Percentiles rank a stretch among this genome's conserved stretches.
phyloP scores from a whole-genome alignment of 1,284 basidiomycete genomes.

The Heliocybe sulcata region DNA sequence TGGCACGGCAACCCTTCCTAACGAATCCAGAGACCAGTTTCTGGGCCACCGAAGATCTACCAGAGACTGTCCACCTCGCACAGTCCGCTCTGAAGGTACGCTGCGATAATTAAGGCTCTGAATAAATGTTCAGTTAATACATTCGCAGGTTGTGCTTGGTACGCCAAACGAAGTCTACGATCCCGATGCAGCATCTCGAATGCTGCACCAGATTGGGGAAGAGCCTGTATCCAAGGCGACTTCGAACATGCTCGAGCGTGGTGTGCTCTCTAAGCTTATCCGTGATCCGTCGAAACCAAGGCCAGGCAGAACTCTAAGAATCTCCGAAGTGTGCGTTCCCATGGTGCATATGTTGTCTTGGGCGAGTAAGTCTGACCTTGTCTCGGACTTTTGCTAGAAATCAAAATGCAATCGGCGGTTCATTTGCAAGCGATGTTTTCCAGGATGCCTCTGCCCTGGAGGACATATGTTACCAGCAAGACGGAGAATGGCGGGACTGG shows the following conservation, averaged over 20 bases:
- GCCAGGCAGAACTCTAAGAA: conserved; percentile 67
- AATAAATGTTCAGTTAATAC: background rate
- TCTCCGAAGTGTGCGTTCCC: conserved; percentile 61
- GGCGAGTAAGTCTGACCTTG: background rate
- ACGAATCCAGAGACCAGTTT: conserved; percentile 34
- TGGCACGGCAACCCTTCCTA: conserved; percentile 52
- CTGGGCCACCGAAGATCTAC: conserved; percentile 17
- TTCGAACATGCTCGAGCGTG: conserved; percentile 50
- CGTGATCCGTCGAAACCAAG: conserved; percentile 52
- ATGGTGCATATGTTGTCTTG: conserved; percentile 9
- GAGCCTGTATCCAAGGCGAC: conserved; percentile 43
- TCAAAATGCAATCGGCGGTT: conserved; percentile 61
- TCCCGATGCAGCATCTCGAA: conserved; percentile 40
- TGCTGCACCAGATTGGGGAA: conserved; percentile 53
- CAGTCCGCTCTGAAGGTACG: conserved; percentile 67
- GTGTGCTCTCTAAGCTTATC: conserved; percentile 58
- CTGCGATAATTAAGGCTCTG: background rate
- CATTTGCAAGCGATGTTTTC: conserved; percentile 53
- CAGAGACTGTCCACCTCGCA: conserved; percentile 42
- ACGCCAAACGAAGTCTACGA: conserved; percentile 65
- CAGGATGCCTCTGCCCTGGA: conserved; percentile 63
- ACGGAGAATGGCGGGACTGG: conserved; percentile 60
- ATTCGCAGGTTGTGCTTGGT: conserved; percentile 66
- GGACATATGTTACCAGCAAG: conserved; percentile 38
- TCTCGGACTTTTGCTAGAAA: conserved; percentile 38